Conservation (phyloP, 2,329 filamentous ascomycete genomes). For the Xylaria sp. region DNA sequence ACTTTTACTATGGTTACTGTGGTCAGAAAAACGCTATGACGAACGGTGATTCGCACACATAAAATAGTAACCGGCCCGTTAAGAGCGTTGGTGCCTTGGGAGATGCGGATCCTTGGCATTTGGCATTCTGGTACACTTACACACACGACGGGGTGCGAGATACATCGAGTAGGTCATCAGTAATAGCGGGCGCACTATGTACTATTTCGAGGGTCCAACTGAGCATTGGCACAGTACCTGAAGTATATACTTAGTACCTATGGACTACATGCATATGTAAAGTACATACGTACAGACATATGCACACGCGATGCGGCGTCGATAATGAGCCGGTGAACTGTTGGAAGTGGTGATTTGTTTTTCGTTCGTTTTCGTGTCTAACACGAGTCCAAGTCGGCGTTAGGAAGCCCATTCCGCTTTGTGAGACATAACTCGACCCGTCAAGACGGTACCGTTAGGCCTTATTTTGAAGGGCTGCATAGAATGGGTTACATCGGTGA, state of each 20-base stretch:
- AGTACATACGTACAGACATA: not conserved
- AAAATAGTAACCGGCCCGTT: conserved; percentile 41
- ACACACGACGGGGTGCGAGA: conserved; percentile 15
- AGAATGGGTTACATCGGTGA: conserved; percentile 3
- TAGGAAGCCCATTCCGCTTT: not conserved
- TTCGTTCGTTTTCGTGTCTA: not conserved
- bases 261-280: too few species aligned
- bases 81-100: conserved; percentile 24
- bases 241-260: too few species aligned
- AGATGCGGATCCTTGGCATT: conserved; percentile 25
- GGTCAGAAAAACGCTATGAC: conserved; percentile 29
- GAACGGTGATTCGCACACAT: conserved; percentile 23
- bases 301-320: conserved; percentile 2
- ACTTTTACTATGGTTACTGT: conserved; percentile 28
- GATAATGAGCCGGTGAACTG: not conserved
- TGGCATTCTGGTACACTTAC: conserved; percentile 3
- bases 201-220: conserved; percentile 22
- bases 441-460: not conserved
- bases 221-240: not conserved
- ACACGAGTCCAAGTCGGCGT: not conserved
- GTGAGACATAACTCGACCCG: conserved; percentile 1
- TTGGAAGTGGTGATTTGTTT: not conserved
- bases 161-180: not conserved
- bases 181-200: too few species aligned
- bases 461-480: conserved; percentile 1